phyloP scores from a whole-genome alignment of 805 yeast species.

The Yarrowia divulgata region DNA sequence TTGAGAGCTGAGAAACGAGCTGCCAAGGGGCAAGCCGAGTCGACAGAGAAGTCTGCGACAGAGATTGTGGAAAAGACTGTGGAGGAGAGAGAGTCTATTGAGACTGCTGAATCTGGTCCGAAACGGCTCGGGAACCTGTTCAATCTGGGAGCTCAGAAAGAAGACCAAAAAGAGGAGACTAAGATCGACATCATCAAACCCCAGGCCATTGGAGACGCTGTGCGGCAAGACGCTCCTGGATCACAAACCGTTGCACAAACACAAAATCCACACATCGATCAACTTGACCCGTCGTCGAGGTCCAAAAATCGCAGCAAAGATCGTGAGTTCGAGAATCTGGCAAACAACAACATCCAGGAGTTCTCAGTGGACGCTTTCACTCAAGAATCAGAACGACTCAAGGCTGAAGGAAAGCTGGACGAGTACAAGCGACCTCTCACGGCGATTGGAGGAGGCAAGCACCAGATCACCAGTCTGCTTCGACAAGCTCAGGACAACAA shows the following conservation, averaged over 20 bases:
- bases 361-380: conserved; percentile 54
- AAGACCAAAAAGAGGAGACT: neutral
- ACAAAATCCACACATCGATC: too few species aligned
- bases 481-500: conserved; percentile 49
- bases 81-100: too few species aligned
- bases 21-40: neutral
- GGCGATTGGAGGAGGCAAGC: conserved; percentile 49
- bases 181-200: conserved; percentile 21
- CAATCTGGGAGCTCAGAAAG: neutral
- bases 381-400: conserved; percentile 48
- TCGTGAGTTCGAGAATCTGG: conserved; percentile 37
- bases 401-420: conserved; percentile 51
- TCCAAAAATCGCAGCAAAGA: conserved; percentile 21
- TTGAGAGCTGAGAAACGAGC: conserved; percentile 27
- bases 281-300: too few species aligned
- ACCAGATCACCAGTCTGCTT: conserved; percentile 49
- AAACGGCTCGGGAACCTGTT: conserved; percentile 26
- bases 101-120: neutral
- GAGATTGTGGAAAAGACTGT: neutral
- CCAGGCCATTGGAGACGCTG: conserved; percentile 11
- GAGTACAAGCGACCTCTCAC: conserved; percentile 46
- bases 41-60: neutral
- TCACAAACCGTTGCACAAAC: too few species aligned
- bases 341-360: conserved; percentile 48
- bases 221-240: too few species aligned